Percentiles rank a stretch among this genome's conserved stretches.
Evolutionary conservation across 2,329 filamentous ascomycete species (phyloP).

Genomic region (Cucurbitaria berberidis): DNA sequence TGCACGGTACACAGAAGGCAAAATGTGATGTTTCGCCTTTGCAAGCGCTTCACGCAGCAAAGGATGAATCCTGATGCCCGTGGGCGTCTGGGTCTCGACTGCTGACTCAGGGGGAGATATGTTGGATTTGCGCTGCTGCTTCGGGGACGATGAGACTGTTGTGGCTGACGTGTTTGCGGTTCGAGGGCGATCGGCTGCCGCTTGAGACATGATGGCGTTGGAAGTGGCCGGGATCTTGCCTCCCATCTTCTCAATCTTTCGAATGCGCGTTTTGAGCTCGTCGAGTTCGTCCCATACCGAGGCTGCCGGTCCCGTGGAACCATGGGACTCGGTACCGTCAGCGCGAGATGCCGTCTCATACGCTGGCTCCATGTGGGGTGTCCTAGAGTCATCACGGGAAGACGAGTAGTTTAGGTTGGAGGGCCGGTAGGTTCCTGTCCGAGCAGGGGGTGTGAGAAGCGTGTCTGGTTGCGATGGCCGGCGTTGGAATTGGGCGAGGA

Average conservation of each 20-base stretch:
- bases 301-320: constrained; percentile 85
- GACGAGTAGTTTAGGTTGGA: constrained; percentile 48
- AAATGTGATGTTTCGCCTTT: constrained; percentile 75
- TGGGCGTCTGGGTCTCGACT: constrained; percentile 50
- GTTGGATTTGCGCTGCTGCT: constrained; percentile 66
- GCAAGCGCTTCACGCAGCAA: constrained; percentile 79
- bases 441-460: constrained; percentile 40
- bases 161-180: constrained; percentile 92
- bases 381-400: constrained; percentile 36
- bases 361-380: constrained; percentile 32
- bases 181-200: constrained; percentile 79
- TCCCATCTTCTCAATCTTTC: constrained; percentile 84
- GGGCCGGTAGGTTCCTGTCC: constrained; percentile 41
- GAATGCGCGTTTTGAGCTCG: constrained; percentile 91
- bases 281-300: constrained; percentile 98
- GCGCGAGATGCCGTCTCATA: constrained; percentile 39
- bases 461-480: constrained; percentile 43
- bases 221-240: constrained; percentile 86
- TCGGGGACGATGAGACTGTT: constrained; percentile 88
- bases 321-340: constrained; percentile 75
- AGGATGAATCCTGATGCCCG: constrained; percentile 73
- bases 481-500: constrained; percentile 39
- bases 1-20: constrained; percentile 74
- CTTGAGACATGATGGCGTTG: constrained; percentile 69
- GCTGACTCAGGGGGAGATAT: constrained; percentile 50